Conservation (phyloP, 805 yeast species). For the Candida broadrunensis region DNA sequence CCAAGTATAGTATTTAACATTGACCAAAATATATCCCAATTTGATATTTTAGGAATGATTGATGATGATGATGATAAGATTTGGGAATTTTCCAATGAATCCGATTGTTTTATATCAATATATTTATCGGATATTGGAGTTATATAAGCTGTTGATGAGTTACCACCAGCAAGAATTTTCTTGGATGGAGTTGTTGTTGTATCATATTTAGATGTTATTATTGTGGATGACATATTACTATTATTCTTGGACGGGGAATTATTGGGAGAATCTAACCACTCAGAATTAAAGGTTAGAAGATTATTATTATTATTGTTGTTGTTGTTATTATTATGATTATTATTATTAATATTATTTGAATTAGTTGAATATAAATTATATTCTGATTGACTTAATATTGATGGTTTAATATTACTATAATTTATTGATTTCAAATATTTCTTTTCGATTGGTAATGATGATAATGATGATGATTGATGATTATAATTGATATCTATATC, state of each 20-base stretch:
- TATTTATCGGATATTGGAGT: neutral
- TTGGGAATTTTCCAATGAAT: too few species aligned
- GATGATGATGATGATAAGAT: neutral
- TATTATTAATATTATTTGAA: neutral
- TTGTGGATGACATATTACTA: slow-evolving; percentile 12
- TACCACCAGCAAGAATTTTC: slow-evolving; percentile 4
- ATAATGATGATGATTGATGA: neutral
- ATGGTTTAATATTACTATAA: too few species aligned
- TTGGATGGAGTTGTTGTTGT: slow-evolving; percentile 8
- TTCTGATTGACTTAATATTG: too few species aligned
- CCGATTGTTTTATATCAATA: neutral
- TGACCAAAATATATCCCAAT: slow-evolving; percentile 48
- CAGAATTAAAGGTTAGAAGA: slow-evolving; percentile 15
- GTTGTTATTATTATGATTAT: neutral
- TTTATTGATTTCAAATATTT: too few species aligned
- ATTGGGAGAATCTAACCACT: slow-evolving; percentile 22
- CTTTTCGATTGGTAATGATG: neutral
- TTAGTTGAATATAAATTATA: neutral
- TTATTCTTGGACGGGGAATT: slow-evolving; percentile 10
- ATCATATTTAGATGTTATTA: slow-evolving; percentile 7
- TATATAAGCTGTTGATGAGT: slow-evolving; percentile 1
- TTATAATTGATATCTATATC: neutral
- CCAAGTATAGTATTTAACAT: slow-evolving; percentile 59
- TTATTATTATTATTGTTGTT: slow-evolving; percentile 2
- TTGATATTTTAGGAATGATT: neutral